Conservation (phyloP, 2,329 filamentous ascomycete species). For the Claviceps arundinis region DNA sequence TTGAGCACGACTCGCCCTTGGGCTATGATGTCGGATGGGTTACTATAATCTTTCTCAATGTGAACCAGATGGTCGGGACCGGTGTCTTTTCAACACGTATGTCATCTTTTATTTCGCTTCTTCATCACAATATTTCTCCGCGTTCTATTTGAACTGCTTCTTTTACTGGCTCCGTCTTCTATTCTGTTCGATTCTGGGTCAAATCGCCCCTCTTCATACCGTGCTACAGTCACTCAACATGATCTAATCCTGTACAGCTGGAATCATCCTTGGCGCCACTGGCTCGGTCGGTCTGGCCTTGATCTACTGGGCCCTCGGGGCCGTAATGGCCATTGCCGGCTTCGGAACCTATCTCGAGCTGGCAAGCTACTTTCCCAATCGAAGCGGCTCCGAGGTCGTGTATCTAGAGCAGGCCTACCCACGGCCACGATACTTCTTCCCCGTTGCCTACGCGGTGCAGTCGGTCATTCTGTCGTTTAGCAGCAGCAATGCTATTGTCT, state of each 20-base stretch:
- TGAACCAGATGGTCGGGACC: slow-evolving; percentile 50
- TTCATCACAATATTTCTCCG: neutral
- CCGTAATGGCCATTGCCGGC: slow-evolving; percentile 40
- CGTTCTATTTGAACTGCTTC: slow-evolving; percentile 5
- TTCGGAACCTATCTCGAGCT: slow-evolving; percentile 50
- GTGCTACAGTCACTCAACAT: no score
- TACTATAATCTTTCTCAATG: slow-evolving; percentile 46
- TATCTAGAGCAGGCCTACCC: slow-evolving; percentile 58
- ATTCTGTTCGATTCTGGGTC: no score
- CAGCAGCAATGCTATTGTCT: slow-evolving; percentile 51
- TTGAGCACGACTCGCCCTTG: slow-evolving; percentile 43
- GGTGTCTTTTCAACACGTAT: slow-evolving; percentile 52
- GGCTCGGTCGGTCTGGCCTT: slow-evolving; percentile 50
- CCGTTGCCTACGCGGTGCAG: slow-evolving; percentile 50
- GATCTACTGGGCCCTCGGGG: slow-evolving; percentile 52
- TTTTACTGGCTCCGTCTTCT: no score
- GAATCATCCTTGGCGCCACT: slow-evolving; percentile 39
- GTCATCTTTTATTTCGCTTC: slow-evolving; percentile 11
- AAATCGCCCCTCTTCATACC: no score
- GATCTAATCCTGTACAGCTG: neutral
- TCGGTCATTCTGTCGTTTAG: slow-evolving; percentile 51
- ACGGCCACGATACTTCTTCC: slow-evolving; percentile 49
- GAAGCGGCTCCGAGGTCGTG: slow-evolving; percentile 52
- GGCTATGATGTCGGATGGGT: slow-evolving; percentile 44
- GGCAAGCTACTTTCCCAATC: slow-evolving; percentile 51